Evolutionary conservation across 176 grass and related monocot species (phyloP).

Genomic region (Oryza coarctata): DNA sequence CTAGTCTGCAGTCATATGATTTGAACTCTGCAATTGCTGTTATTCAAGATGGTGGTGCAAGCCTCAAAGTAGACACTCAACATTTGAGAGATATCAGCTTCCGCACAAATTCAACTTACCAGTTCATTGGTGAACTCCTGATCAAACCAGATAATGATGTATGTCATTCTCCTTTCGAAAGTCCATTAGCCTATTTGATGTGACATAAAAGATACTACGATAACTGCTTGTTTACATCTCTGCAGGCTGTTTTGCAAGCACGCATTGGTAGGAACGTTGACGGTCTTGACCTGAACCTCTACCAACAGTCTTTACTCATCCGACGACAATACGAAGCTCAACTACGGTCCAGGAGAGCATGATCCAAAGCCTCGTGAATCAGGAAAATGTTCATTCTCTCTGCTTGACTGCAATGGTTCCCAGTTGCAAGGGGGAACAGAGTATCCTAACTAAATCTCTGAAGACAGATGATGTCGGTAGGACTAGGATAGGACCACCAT

Average conservation of each 20-base stretch:
- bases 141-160: slow-evolving; percentile 46
- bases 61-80: slow-evolving; percentile 53
- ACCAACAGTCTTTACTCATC: slow-evolving; percentile 61
- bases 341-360: slow-evolving; percentile 40
- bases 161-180: not conserved
- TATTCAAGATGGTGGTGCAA: slow-evolving; percentile 49
- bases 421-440: not conserved
- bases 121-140: slow-evolving; percentile 82
- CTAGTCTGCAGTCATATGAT: slow-evolving; percentile 68
- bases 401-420: not conserved
- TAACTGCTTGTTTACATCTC: not conserved
- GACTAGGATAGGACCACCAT: not conserved
- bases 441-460: not conserved
- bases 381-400: not conserved
- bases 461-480: not conserved
- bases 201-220: not conserved
- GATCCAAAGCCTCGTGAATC: slow-evolving; percentile 4
- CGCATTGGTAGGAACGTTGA: slow-evolving; percentile 67
- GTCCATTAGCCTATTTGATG: not conserved
- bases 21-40: slow-evolving; percentile 47
- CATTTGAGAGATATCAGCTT: slow-evolving; percentile 61
- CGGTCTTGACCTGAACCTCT: slow-evolving; percentile 72
- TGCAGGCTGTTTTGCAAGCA: slow-evolving; percentile 63
- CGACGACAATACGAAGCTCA: slow-evolving; percentile 53
- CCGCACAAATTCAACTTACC: slow-evolving; percentile 44